These are phyloP conservation scores for Thinopyrum elongatum DNA, from an alignment of 176 grass and related monocot species.

Conservation along the genomic window DNA sequence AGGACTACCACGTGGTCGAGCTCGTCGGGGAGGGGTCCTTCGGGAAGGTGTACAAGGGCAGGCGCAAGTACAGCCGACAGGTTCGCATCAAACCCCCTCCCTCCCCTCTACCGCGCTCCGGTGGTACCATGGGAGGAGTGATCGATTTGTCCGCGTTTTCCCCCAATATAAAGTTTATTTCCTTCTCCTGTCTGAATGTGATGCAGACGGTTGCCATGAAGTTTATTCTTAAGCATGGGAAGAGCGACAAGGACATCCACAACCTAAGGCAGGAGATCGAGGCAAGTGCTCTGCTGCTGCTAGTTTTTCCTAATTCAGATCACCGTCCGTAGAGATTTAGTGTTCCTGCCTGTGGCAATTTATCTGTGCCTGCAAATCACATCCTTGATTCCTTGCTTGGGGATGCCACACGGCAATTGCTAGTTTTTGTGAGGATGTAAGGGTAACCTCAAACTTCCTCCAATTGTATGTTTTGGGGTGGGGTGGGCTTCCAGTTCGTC, in stretches of 20 bases:
- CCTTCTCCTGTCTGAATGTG: neutral
- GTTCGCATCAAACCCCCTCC: constrained; percentile 10
- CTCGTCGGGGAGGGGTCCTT: constrained; percentile 93
- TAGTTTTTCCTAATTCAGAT: neutral
- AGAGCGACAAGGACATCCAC: constrained; percentile 90
- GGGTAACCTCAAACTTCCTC: neutral
- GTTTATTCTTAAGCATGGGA: constrained; percentile 92
- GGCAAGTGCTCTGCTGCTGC: constrained; percentile 19
- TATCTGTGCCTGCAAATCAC: neutral
- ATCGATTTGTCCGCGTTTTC: neutral
- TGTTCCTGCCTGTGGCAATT: neutral
- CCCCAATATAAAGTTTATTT: neutral
- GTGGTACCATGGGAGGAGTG: neutral
- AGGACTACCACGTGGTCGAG: constrained; percentile 86
- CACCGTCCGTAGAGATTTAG: neutral
- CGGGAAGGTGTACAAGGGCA: constrained; percentile 94
- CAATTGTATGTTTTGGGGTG: neutral
- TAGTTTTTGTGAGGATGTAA: neutral
- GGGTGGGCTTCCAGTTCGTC: neutral
- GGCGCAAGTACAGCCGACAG: constrained; percentile 81
- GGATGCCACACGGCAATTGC: neutral
- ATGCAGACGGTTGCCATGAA: constrained; percentile 95
- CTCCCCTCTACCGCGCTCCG: neutral
- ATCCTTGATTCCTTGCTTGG: neutral
- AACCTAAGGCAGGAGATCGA: constrained; percentile 97